Evolutionary conservation across 2,329 filamentous ascomycete genomes (phyloP).

Genomic region (Cercospora zeae-maydis): DNA sequence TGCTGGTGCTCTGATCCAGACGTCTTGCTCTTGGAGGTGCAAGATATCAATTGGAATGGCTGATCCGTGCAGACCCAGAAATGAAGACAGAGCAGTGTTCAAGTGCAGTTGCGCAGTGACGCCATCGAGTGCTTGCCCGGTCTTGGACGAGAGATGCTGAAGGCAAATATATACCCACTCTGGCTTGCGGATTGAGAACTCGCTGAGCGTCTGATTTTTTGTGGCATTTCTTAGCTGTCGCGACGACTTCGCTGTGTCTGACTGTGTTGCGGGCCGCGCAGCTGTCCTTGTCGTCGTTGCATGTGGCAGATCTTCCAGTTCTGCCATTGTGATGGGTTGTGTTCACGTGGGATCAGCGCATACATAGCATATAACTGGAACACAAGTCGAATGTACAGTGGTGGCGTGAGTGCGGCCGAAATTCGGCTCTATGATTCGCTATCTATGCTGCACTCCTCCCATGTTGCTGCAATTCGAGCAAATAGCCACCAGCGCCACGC

Average conservation of each 20-base stretch:
- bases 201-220: slow-evolving; percentile 29
- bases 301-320: slow-evolving; percentile 15
- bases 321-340: slow-evolving; percentile 5
- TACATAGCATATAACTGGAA: too few relatives aligned
- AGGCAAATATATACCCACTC: slow-evolving; percentile 45
- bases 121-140: slow-evolving; percentile 50
- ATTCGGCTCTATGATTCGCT: not conserved
- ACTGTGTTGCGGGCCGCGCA: slow-evolving; percentile 2
- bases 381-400: too few relatives aligned
- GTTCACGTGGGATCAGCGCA: not conserved
- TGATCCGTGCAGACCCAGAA: slow-evolving; percentile 65
- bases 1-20: slow-evolving; percentile 63
- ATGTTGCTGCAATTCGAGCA: not conserved
- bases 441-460: not conserved
- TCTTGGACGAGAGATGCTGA: slow-evolving; percentile 29
- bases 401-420: not conserved
- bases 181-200: slow-evolving; percentile 40
- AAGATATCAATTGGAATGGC: slow-evolving; percentile 69
- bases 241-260: slow-evolving; percentile 7
- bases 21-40: slow-evolving; percentile 53
- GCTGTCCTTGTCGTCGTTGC: slow-evolving; percentile 7
- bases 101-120: slow-evolving; percentile 63
- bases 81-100: slow-evolving; percentile 61
- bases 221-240: slow-evolving; percentile 21
- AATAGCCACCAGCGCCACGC: slow-evolving; percentile 4